Evolutionary conservation across 176 grass and related monocot species (phyloP).

Genomic region (Poa pratensis): DNA sequence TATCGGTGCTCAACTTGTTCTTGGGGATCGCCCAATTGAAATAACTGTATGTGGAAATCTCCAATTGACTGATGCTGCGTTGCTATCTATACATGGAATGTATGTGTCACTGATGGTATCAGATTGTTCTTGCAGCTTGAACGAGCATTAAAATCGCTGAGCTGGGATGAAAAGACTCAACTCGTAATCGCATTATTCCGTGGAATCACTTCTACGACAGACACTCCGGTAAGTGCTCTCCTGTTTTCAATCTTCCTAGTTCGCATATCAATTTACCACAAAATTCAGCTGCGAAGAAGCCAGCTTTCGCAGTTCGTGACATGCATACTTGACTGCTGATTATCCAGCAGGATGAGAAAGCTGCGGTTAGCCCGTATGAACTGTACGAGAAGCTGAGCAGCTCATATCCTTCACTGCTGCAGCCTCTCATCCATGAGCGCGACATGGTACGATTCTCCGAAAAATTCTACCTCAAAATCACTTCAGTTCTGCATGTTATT

Average conservation of each 20-base stretch:
- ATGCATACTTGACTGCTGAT: neutral
- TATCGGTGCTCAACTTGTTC: constrained; percentile 88
- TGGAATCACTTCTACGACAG: constrained; percentile 60
- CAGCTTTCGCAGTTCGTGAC: neutral
- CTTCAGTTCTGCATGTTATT: no score
- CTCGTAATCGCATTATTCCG: constrained; percentile 67
- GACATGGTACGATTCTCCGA: constrained; percentile 60
- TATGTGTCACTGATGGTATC: neutral
- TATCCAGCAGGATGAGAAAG: constrained; percentile 53
- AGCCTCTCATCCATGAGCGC: constrained; percentile 86
- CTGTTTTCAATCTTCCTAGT: neutral
- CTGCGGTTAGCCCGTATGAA: constrained; percentile 62
- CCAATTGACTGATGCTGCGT: neutral
- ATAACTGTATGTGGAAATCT: constrained; percentile 68
- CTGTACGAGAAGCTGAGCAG: constrained; percentile 69
- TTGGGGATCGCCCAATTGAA: constrained; percentile 96
- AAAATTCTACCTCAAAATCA: no score
- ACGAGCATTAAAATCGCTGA: constrained; percentile 89
- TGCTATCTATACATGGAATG: neutral
- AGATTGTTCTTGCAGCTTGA: constrained; percentile 66
- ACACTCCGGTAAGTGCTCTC: constrained; percentile 43
- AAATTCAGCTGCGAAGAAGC: neutral
- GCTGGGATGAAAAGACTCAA: constrained; percentile 68
- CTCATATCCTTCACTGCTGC: constrained; percentile 84
- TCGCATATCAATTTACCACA: neutral